Evolutionary conservation across 306 rosid species (phyloP).

Genomic region (Cicer judaicum): DNA sequence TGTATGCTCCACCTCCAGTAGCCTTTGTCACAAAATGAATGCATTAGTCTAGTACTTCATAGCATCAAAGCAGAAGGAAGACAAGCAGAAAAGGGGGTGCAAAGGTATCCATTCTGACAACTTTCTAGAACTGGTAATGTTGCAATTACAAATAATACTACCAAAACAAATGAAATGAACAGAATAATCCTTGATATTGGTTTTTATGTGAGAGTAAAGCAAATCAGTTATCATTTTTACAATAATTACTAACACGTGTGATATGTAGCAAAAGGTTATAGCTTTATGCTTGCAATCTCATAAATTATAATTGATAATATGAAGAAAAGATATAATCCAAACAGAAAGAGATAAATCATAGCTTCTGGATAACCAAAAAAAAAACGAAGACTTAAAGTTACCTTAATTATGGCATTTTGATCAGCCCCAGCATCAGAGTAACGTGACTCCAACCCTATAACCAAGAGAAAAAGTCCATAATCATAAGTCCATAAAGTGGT

Average conservation of each 20-base stretch:
- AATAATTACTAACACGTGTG: conserved; percentile 34
- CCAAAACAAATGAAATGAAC: conserved; percentile 17
- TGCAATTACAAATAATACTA: conserved; percentile 1
- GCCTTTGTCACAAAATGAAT: conserved; percentile 67
- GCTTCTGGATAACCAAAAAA: conserved; percentile 21
- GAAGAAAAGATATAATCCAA: conserved; percentile 21
- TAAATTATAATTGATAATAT: conserved; percentile 13
- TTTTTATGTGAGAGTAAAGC: neutral
- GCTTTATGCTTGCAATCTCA: conserved; percentile 16
- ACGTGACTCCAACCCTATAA: conserved; percentile 67
- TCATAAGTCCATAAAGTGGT: conserved; percentile 1
- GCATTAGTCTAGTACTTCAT: conserved; percentile 40
- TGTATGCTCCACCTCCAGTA: conserved; percentile 99
- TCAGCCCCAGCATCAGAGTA: conserved; percentile 60
- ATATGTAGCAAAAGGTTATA: conserved; percentile 22
- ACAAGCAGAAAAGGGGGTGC: conserved; percentile 6
- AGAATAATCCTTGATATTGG: conserved; percentile 21
- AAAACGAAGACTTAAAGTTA: conserved; percentile 40
- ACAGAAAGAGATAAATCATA: conserved; percentile 15
- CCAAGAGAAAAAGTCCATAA: conserved; percentile 19
- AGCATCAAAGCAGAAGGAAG: conserved; percentile 19
- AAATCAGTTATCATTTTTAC: conserved; percentile 5
- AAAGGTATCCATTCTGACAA: conserved; percentile 1
- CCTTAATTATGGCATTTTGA: conserved; percentile 85
- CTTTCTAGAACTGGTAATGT: conserved; percentile 17